Percentiles rank a stretch among this genome's conserved stretches.
These are phyloP conservation scores for Erythrophleum fordii DNA, from an alignment of 306 rosid species.

Conservation along the genomic window DNA sequence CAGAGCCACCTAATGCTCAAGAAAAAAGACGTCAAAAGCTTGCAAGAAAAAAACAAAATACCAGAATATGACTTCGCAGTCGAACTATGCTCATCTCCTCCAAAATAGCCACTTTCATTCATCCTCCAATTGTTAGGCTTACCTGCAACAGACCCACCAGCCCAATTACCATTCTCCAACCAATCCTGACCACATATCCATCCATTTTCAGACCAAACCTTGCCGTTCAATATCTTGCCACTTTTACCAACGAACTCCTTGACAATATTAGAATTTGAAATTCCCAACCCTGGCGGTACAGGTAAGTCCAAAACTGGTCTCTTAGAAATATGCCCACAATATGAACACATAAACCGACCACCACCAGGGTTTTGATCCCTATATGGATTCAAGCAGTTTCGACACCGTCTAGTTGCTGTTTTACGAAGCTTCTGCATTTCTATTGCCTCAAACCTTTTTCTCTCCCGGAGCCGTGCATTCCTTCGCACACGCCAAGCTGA, in stretches of 20 bases:
- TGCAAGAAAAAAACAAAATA: slow-evolving; percentile 69
- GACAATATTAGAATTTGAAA: slow-evolving; percentile 69
- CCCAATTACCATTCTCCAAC: slow-evolving; percentile 90
- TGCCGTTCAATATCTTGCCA: slow-evolving; percentile 85
- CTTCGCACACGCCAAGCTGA: slow-evolving; percentile 92
- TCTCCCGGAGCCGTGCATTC: slow-evolving; percentile 83
- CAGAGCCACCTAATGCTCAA: slow-evolving; percentile 90
- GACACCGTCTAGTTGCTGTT: slow-evolving; percentile 85
- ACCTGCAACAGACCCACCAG: slow-evolving; percentile 63
- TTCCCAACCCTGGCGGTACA: slow-evolving; percentile 69
- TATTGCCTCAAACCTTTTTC: slow-evolving; percentile 86
- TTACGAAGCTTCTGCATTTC: slow-evolving; percentile 93
- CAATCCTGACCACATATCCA: slow-evolving; percentile 93
- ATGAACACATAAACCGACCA: slow-evolving; percentile 95
- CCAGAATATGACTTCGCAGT: slow-evolving; percentile 87
- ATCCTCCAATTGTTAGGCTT: slow-evolving; percentile 72
- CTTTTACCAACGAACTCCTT: slow-evolving; percentile 88
- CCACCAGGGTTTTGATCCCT: slow-evolving; percentile 99
- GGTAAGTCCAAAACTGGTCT: slow-evolving; percentile 96
- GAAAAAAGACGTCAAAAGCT: slow-evolving; percentile 77
- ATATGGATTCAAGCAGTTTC: slow-evolving; percentile 90
- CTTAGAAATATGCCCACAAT: slow-evolving; percentile 93
- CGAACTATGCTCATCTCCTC: slow-evolving; percentile 84
- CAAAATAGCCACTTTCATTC: slow-evolving; percentile 66
- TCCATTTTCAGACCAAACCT: slow-evolving; percentile 91